Conservation (phyloP, 306 rosid species). For the Mimosa bimucronata region DNA sequence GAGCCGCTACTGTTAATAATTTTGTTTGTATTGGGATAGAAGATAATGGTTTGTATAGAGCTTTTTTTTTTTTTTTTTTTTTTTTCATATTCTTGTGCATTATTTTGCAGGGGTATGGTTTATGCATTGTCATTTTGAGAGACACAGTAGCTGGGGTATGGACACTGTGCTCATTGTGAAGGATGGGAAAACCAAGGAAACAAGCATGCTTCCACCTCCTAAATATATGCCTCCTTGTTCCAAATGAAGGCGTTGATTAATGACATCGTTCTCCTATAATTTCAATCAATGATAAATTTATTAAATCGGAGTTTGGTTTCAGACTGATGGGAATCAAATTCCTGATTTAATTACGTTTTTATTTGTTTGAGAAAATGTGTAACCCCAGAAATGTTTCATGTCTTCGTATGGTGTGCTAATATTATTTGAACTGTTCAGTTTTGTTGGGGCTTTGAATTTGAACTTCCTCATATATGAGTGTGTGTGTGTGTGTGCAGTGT, state of each 20-base stretch:
- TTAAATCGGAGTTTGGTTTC: not conserved
- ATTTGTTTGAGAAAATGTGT: not conserved
- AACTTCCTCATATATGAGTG: too few species aligned
- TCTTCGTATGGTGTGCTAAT: too few species aligned
- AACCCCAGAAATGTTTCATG: not conserved
- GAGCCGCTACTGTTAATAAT: too few species aligned
- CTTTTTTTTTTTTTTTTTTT: too few species aligned
- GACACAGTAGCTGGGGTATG: constrained; percentile 45
- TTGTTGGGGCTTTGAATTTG: too few species aligned
- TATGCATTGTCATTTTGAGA: constrained; percentile 19
- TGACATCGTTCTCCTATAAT: not conserved
- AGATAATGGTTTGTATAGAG: not conserved
- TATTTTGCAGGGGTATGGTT: constrained; percentile 10
- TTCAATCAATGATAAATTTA: not conserved
- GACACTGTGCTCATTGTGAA: constrained; percentile 36
- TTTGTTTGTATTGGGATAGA: not conserved
- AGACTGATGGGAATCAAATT: not conserved
- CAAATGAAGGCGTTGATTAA: not conserved
- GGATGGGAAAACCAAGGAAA: constrained; percentile 32
- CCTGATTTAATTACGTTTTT: not conserved
- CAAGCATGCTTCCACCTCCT: constrained; percentile 38
- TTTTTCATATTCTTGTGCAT: not conserved
- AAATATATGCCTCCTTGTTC: constrained; percentile 16
- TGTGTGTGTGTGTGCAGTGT: too few species aligned
- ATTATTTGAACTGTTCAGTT: too few species aligned